phyloP scores from a whole-genome alignment of 345 rosid species.

The Orychophragmus violaceus region DNA sequence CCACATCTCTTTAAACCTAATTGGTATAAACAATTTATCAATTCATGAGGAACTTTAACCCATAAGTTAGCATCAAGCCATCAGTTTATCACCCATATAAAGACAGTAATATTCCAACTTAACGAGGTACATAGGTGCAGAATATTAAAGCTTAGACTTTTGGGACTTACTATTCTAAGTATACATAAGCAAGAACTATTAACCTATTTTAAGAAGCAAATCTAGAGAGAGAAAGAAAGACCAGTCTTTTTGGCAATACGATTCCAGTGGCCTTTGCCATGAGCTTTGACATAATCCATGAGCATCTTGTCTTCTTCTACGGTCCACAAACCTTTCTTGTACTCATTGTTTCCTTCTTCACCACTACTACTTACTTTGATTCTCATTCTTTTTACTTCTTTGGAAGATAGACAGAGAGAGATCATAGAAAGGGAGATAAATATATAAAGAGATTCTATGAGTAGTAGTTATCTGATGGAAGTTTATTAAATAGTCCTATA shows the following conservation, averaged over 20 bases:
- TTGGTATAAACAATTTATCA: not conserved
- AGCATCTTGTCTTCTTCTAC: conserved; percentile 46
- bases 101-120: not conserved
- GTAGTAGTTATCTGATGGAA: conserved; percentile 17
- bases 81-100: not conserved
- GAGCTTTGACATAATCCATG: conserved; percentile 42
- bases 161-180: not conserved
- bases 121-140: not conserved
- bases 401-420: conserved; percentile 8
- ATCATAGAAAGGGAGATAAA: not conserved
- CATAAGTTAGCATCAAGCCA: not conserved
- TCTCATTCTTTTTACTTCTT: conserved; percentile 25
- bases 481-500: conserved; percentile 17
- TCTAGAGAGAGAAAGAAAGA: conserved; percentile 2
- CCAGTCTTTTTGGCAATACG: conserved; percentile 49
- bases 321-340: conserved; percentile 46
- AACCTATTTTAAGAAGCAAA: not conserved
- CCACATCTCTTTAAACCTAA: conserved; percentile 62
- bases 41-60: not conserved
- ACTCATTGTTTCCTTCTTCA: conserved; percentile 31
- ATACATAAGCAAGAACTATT: not conserved
- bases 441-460: conserved; percentile 8
- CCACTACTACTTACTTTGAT: conserved; percentile 20
- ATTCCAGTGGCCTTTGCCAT: conserved; percentile 69
- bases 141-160: not conserved